phyloP scores from a whole-genome alignment of 257 asterid species.

The Plantago major region DNA sequence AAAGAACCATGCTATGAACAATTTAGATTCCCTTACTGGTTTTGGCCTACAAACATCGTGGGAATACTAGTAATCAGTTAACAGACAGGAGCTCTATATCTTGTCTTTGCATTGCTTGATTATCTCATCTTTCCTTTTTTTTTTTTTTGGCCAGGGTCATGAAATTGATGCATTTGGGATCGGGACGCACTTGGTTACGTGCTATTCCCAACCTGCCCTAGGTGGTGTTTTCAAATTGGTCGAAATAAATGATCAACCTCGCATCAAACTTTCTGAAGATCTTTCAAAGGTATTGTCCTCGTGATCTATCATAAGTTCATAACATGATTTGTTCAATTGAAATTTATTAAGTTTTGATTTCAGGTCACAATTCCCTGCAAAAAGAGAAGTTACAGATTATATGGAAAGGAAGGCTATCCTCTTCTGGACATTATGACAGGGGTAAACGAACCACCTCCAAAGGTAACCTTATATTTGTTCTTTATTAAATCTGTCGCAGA shows the following conservation, averaged over 20 bases:
- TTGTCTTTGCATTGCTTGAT: not conserved
- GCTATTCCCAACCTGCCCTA: slow-evolving; percentile 64
- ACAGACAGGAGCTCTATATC: not conserved
- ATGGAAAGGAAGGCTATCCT: slow-evolving; percentile 67
- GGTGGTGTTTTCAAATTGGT: slow-evolving; percentile 65
- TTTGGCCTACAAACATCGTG: not conserved
- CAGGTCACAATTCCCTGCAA: slow-evolving; percentile 98
- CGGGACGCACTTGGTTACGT: slow-evolving; percentile 63
- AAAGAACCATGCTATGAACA: slow-evolving; percentile 1
- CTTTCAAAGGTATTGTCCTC: slow-evolving; percentile 44
- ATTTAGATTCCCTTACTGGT: not conserved
- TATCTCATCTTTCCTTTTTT: not conserved
- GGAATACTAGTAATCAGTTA: slow-evolving; percentile 2
- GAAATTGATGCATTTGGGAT: slow-evolving; percentile 62
- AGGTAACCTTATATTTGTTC: slow-evolving; percentile 29
- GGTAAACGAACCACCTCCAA: slow-evolving; percentile 59
- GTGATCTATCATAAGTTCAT: not conserved
- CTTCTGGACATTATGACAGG: slow-evolving; percentile 61
- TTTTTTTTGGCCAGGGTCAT: slow-evolving; percentile 40
- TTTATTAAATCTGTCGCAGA: slow-evolving; percentile 4
- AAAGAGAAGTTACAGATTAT: slow-evolving; percentile 81
- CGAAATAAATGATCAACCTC: slow-evolving; percentile 63
- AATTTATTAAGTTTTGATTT: slow-evolving; percentile 18
- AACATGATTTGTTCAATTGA: not conserved
- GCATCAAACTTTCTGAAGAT: slow-evolving; percentile 65